Base-by-base conservation (phyloP, 2,329 filamentous ascomycete species). In the Fusarium liriodendri region DNA sequence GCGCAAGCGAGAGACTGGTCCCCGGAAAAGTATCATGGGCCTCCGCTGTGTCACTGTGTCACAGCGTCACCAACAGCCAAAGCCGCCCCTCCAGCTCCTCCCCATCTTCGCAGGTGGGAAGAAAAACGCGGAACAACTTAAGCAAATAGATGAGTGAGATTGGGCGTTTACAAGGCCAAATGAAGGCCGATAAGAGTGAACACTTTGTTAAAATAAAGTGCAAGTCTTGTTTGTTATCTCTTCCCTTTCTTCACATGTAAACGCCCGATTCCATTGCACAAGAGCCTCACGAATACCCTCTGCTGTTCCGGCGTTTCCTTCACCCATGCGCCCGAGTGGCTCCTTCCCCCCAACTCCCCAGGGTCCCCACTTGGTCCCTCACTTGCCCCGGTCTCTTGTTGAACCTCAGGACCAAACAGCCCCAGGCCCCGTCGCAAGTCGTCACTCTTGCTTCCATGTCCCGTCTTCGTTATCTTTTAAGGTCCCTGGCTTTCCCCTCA, bases 1-100 rank as follows among this genome's bases (percentile, higher is more conserved):
- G 20, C 35, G 35, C 35, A 57, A 60, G 33, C 45, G 16, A 37
- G 22, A 35, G 32, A 27, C 16, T 22, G n/a, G 59, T n/a, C 27
- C 60, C 35, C 67, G 45, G 32, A 59, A 64, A 37, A 67, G 68
- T 59, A 66, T 61, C 66, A 63, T 67, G 66, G 65, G 64, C 64
- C 47, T 62, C 33, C 29, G 38, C 61, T 47, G 68, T 66, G 62
- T 40, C 42, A 61, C 69, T 47, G 66, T 71, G 66, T 75, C 72
- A 73, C 72, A 20, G 72, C 67, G 72, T 75, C 72, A 75, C 73
- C 69, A 69, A 63, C 27, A 60, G 37, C 37, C 52, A 33, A 52
- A 62, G 60, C 33, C 38, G 37, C 58, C 66, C 58, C 64, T 71
- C 63, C 59, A 68, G 62, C 55, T 64, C 71, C 37, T 61, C 40